Conservation (phyloP, 2,329 filamentous ascomycete genomes). For the Leptographium procerum region DNA sequence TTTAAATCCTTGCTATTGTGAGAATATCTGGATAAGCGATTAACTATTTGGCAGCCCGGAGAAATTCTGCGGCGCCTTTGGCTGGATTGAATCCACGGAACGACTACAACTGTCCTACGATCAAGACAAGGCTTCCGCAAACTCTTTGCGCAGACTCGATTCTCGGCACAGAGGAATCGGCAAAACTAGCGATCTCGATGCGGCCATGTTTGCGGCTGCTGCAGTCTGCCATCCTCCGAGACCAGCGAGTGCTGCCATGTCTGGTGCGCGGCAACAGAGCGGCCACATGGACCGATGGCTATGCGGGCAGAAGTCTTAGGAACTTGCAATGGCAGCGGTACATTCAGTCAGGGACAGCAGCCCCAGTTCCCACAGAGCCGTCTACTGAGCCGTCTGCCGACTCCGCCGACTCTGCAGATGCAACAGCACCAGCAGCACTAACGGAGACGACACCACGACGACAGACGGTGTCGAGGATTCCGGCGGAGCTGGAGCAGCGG, state of each 20-base stretch:
- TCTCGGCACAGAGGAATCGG: no score
- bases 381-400: background rate
- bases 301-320: background rate
- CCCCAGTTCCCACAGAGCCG: background rate
- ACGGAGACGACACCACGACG: background rate
- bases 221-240: constrained; percentile 11
- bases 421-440: no score
- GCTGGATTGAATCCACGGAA: no score
- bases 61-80: no score
- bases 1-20: background rate
- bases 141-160: background rate
- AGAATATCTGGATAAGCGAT: no score
- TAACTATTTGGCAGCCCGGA: no score
- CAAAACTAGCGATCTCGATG: constrained; percentile 15
- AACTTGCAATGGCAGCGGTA: background rate
- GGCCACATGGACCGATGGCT: background rate
- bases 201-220: constrained; percentile 22
- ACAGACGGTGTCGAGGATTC: constrained; percentile 10
- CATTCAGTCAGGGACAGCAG: background rate
- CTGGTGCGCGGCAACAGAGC: background rate
- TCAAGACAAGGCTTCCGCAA: background rate
- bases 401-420: background rate
- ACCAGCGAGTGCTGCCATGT: background rate
- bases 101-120: no score
- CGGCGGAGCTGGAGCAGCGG: constrained; percentile 38